These are phyloP conservation scores for Zalerion maritima DNA, from an alignment of 495 filamentous ascomycete genomes.

Conservation along the genomic window DNA sequence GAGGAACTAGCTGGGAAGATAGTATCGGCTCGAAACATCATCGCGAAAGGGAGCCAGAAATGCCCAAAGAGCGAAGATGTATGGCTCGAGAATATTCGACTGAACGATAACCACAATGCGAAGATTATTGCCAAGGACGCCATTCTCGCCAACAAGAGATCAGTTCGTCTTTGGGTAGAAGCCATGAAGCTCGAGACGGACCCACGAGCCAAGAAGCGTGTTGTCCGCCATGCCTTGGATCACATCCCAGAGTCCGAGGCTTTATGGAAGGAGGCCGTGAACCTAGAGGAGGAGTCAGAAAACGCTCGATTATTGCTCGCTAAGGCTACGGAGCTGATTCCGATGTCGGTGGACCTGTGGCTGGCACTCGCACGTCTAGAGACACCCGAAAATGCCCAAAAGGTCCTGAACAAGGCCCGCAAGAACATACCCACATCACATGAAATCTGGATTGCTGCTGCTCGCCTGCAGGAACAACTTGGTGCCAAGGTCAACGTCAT, in stretches of 20 bases:
- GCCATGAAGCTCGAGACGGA: constrained; percentile 88
- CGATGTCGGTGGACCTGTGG: constrained; percentile 86
- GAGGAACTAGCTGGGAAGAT: constrained; percentile 87
- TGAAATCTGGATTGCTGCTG: constrained; percentile 93
- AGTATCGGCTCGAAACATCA: constrained; percentile 70
- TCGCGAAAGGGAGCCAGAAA: constrained; percentile 70
- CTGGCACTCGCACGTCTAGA: constrained; percentile 82
- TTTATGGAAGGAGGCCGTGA: constrained; percentile 96
- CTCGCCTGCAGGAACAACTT: constrained; percentile 82
- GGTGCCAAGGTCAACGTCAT: constrained; percentile 76
- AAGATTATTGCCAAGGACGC: constrained; percentile 93
- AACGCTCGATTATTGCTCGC: constrained; percentile 78
- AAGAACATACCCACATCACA: constrained; percentile 83
- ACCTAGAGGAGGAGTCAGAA: constrained; percentile 75
- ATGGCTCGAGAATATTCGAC: constrained; percentile 87
- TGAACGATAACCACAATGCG: constrained; percentile 83
- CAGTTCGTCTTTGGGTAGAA: constrained; percentile 80
- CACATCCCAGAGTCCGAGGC: constrained; percentile 82
- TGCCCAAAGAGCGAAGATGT: constrained; percentile 90
- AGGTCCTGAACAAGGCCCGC: constrained; percentile 87
- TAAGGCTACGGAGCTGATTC: constrained; percentile 89
- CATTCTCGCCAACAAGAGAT: constrained; percentile 78
- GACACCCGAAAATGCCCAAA: constrained; percentile 76
- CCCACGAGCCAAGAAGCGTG: constrained; percentile 67
- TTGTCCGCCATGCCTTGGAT: constrained; percentile 75